Evolutionary conservation across 371 early-diverging fungal genomes (phyloP), one percentile per base, ranked within the genome.

Genomic region (Quaeritorhiza haematococci): DNA sequence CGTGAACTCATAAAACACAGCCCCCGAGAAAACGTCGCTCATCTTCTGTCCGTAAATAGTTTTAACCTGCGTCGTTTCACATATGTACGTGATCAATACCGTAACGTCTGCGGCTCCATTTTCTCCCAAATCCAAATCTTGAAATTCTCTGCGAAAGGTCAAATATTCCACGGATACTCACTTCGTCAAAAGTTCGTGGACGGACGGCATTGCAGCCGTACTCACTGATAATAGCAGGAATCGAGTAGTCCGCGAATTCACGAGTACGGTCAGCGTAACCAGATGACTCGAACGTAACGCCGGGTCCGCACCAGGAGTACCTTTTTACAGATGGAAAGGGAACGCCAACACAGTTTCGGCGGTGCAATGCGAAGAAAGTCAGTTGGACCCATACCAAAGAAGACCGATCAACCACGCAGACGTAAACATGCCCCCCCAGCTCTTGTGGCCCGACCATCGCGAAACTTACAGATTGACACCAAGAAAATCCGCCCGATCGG

Each of bases 231-330:
- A 62, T 10, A 5, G 51, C 34, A n/a, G 63, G 63, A 13, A 58
- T 19, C 3, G 27, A 13, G 30, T 30, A 29, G 15, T 41, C 24
- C 28, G 48, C 33, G 33, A 57, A 49, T 24, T 62, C 58, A 3
- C 19, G 29, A 2, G 62, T 61, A 7, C 62, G 62, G 30, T 55
- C 49, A 4, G 13, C 44, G 51, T 58, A 62, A 7, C 53, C 53
- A 19, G 50, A 49, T 3, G 13, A 8, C 30, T 33, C 27, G 42
- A 27, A 62, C 6, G 21, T 47, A 8, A 19, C 13, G 47, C 48
- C 41, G 43, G 49, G 21, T n/a, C 63, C 63, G 33, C 63, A 62
- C 63, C 63, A 62, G 27, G 17, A n/a, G 24, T 53, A 24, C n/a
- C n/a, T n/a, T n/a, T n/a, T n/a, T n/a, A n/a, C n/a, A n/a, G n/a